Base-by-base conservation (phyloP, 1,139 yeast genomes). In the Blastobotrys niveus region DNA sequence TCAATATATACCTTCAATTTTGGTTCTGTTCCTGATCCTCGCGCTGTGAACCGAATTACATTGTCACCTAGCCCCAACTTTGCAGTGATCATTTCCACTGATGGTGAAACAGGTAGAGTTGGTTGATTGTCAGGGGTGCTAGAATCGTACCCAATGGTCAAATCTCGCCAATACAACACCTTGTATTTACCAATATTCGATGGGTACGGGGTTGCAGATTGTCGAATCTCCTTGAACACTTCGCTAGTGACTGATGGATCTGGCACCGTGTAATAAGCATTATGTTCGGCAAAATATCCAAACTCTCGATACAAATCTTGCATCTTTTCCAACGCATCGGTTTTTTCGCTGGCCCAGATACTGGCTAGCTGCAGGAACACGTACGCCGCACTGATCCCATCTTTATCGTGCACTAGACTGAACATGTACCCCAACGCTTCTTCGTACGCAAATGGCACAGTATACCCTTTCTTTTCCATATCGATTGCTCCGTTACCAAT, bases 21-120 rank as follows among this genome's bases (percentile, higher is more conserved):
- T 3, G 97, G 97, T 61, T 91, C 98, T 0, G 98, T 91, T 8
- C 98, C 98, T 3, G 96, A 86, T 0, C 97, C 96, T 42, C 98
- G 73, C 41, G 86, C 80, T 0, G 97, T 89, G 60, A 89, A 82
- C 34, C 95, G 68, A 1, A 87, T 78, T 18, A 53, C 52, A 31
- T 68, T 75, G 3, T 51, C 55, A 17, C 46, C 48, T n/a, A 57
- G 56, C 3, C 58, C 61, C 12, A 64, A 57, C 32, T 66, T 64
- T 1, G 75, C 82, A 0, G 96, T 87, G 50, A 91, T 82, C 97
- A 91, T 91, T 56, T 91, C 95, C 0, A 95, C 78, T 1, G 68
- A 57, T 0, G 80, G 61, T 48, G 89, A 94, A 2, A 74, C 74
- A 0, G 95, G 96, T 15, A 91, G 68, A 0, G 61, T 48, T 0